Evolutionary conservation across 345 rosid genomes (phyloP), one percentile per base, ranked within the genome.

Genomic region (Erucastrum elatum): DNA sequence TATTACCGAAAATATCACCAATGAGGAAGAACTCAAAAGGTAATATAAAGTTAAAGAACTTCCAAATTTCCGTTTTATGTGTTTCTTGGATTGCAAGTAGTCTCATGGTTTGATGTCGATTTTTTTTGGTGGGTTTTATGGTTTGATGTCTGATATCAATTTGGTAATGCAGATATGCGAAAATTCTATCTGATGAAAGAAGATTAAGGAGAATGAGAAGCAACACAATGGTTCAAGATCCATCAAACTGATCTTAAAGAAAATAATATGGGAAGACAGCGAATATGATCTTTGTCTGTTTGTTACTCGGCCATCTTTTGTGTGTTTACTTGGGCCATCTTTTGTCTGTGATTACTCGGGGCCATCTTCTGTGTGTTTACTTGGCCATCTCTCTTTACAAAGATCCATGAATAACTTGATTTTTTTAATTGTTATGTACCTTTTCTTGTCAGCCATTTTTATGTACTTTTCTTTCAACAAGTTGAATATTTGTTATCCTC

Each of bases 111-210:
- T 58, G 21, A 33, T 15, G 64, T 21, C 8, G 4, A 8, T 10
- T 60, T 27, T 27, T 60, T 60, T 0, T 29, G n/a, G 16, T 13
- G 17, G 39, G 3, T 61, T 3, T 62, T 63, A 15, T 6, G 11
- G 49, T 34, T 8, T 15, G 68, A 34, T 64, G 49, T 4, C 0
- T 15, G n/a, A 34, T 64, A 8, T 64, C 35, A 33, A n/a, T 15
- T 66, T 27, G 35, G 63, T 61, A 49, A 61, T 67, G 77, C 73
- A 90, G 91, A 75, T 82, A 82, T 46, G 95, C 95, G 0, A 79
- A 85, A 66, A 26, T 68, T 25, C 88, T 88, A 0, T 90, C 95
- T 0, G 82, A 73, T 6, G 91, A 88, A 82, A 87, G 74, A 74
- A 85, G 71, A 33, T 16, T 79, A 27, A 80, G 90, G 26, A 60